These are phyloP conservation scores for Hanseniaspora hatyaiensis DNA, from an alignment of 805 yeast genomes.

Conservation along the genomic window DNA sequence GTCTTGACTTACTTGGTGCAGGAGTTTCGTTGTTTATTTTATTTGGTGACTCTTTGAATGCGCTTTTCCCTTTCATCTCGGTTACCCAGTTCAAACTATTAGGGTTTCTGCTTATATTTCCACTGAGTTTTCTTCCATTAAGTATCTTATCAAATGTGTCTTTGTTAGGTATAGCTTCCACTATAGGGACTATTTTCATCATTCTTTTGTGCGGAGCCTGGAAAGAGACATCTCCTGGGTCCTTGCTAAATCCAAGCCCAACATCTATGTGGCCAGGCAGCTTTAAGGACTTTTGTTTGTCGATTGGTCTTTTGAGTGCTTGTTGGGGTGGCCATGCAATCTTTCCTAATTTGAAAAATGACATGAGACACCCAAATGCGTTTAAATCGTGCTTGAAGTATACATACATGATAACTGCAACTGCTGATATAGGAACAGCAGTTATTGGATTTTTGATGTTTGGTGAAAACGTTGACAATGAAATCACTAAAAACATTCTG, in stretches of 20 bases:
- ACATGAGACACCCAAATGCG: constrained; percentile 56
- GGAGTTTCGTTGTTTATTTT: constrained; percentile 72
- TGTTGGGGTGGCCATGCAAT: constrained; percentile 83
- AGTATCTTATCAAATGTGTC: constrained; percentile 59
- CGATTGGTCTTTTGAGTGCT: constrained; percentile 60
- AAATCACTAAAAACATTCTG: constrained; percentile 65
- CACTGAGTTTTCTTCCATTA: constrained; percentile 70
- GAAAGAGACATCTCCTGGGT: constrained; percentile 59
- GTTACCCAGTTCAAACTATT: constrained; percentile 49
- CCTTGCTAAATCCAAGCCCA: constrained; percentile 42
- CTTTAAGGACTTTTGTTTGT: constrained; percentile 40
- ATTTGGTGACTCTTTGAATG: constrained; percentile 75
- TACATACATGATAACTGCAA: constrained; percentile 49
- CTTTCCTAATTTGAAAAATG: constrained; percentile 59
- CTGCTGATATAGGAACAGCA: constrained; percentile 54
- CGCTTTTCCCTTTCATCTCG: constrained; percentile 46
- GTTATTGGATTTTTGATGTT: constrained; percentile 67
- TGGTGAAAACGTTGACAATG: constrained; percentile 56
- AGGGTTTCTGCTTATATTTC: constrained; percentile 61
- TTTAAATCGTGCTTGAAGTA: constrained; percentile 42
- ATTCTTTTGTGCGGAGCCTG: constrained; percentile 53
- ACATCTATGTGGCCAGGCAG: constrained; percentile 57
- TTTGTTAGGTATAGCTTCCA: constrained; percentile 58
- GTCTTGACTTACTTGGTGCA: constrained; percentile 65
- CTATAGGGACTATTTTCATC: constrained; percentile 49